phyloP scores from a whole-genome alignment of 1,139 yeast species.

The Kazachstania sp. region DNA sequence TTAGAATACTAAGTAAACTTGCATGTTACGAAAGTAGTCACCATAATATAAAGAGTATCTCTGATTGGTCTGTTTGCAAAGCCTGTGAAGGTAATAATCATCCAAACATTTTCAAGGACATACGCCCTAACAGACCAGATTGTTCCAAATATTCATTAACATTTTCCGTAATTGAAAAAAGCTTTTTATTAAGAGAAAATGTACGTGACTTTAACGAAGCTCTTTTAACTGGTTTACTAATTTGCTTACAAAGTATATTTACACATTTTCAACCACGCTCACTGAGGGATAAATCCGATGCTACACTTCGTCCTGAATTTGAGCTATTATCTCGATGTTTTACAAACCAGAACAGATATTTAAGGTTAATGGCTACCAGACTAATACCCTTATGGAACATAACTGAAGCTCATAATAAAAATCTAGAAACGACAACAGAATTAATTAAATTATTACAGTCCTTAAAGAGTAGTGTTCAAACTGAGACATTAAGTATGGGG shows the following conservation, averaged over 20 bases:
- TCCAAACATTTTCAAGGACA: slow-evolving; percentile 14
- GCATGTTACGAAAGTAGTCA: slow-evolving; percentile 17
- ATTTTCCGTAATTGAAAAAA: slow-evolving; percentile 21
- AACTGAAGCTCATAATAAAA: slow-evolving; percentile 16
- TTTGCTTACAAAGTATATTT: slow-evolving; percentile 42
- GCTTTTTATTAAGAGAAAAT: slow-evolving; percentile 16
- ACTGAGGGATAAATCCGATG: slow-evolving; percentile 12
- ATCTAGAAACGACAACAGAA: slow-evolving; percentile 22
- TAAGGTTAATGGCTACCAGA: slow-evolving; percentile 41
- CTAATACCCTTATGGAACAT: slow-evolving; percentile 28
- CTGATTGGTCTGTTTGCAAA: slow-evolving; percentile 30
- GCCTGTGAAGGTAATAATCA: slow-evolving; percentile 34
- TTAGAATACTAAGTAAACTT: slow-evolving; percentile 17
- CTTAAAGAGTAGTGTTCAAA: slow-evolving; percentile 11
- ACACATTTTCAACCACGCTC: slow-evolving; percentile 42
- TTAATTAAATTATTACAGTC: slow-evolving; percentile 22
- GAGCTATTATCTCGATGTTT: slow-evolving; percentile 24
- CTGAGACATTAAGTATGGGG: slow-evolving; percentile 23
- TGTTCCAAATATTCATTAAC: slow-evolving; percentile 16
- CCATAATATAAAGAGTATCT: not conserved
- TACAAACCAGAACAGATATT: slow-evolving; percentile 40
- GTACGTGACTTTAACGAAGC: slow-evolving; percentile 22
- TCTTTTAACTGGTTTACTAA: slow-evolving; percentile 37
- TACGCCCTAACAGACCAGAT: slow-evolving; percentile 29
- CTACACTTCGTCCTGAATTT: slow-evolving; percentile 12